Evolutionary conservation across 495 filamentous ascomycete genomes (phyloP).

Genomic region (Tuber calosporum): DNA sequence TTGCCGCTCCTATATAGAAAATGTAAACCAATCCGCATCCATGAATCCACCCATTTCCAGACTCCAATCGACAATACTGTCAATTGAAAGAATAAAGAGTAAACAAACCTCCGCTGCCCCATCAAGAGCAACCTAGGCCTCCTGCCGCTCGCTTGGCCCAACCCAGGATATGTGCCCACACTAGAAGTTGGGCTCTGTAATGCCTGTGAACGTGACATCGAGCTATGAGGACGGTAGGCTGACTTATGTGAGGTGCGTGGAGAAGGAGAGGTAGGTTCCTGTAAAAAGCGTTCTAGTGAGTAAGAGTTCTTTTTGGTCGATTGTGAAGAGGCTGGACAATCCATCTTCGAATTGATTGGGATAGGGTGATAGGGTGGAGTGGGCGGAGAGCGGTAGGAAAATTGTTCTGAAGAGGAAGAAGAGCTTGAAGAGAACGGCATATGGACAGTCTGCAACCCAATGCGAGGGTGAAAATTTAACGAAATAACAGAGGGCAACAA

Average conservation of each 20-base stretch:
- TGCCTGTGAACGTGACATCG: constrained; percentile 6
- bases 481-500: neutral
- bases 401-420: constrained; percentile 28
- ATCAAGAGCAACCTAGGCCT: constrained; percentile 88
- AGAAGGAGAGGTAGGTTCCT: constrained; percentile 37
- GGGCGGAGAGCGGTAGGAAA: constrained; percentile 25
- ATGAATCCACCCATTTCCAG: constrained; percentile 12
- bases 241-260: constrained; percentile 1
- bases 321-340: constrained; percentile 17
- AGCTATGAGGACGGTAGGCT: constrained; percentile 4
- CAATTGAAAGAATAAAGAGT: constrained; percentile 7
- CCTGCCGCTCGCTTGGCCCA: constrained; percentile 42
- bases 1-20: constrained; percentile 70
- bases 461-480: neutral
- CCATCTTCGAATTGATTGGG: constrained; percentile 26
- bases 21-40: constrained; percentile 34
- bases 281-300: constrained; percentile 41
- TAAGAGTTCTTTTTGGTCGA: constrained; percentile 35
- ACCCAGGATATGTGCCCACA: constrained; percentile 23
- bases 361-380: constrained; percentile 35
- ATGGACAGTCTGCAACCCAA: constrained; percentile 1
- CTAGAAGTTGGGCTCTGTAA: constrained; percentile 29
- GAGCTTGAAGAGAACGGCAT: constrained; percentile 1
- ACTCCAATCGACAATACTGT: neutral
- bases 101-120: constrained; percentile 79